phyloP scores from a whole-genome alignment of 805 yeast species.

The Brettanomyces nanus region DNA sequence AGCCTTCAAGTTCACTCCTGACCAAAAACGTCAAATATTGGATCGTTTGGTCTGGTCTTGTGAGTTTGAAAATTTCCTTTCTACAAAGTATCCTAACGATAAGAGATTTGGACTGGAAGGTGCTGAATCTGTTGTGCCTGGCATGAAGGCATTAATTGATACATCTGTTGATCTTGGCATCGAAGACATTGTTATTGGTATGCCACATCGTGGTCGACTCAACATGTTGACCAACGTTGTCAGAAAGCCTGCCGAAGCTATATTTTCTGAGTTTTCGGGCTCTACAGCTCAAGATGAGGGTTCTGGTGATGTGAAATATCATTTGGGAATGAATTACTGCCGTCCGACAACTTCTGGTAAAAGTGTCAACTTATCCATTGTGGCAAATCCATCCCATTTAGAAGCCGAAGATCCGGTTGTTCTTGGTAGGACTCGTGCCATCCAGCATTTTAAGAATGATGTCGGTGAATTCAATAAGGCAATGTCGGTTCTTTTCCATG shows the following conservation, averaged over 20 bases:
- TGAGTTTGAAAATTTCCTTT: slow-evolving; percentile 83
- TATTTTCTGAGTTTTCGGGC: slow-evolving; percentile 93
- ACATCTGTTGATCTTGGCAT: slow-evolving; percentile 87
- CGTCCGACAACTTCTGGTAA: slow-evolving; percentile 99
- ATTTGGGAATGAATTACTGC: slow-evolving; percentile 97
- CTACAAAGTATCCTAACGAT: slow-evolving; percentile 95
- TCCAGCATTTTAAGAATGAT: slow-evolving; percentile 86
- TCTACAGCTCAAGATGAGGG: slow-evolving; percentile 78
- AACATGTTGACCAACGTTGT: slow-evolving; percentile 97
- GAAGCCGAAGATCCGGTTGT: slow-evolving; percentile 99
- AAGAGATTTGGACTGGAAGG: slow-evolving; percentile 99
- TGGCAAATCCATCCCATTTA: slow-evolving; percentile 98
- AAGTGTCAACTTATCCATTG: slow-evolving; percentile 88
- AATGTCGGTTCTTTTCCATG: slow-evolving; percentile 87
- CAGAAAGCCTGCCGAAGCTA: slow-evolving; percentile 96
- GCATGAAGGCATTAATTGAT: slow-evolving; percentile 93
- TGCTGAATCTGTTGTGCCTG: slow-evolving; percentile 94
- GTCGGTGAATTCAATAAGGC: slow-evolving; percentile 79
- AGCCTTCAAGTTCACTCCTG: slow-evolving; percentile 75
- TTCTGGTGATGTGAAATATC: slow-evolving; percentile 98
- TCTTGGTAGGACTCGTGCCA: slow-evolving; percentile 94
- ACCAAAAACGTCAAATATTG: slow-evolving; percentile 91
- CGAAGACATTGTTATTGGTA: slow-evolving; percentile 95
- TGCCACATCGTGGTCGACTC: slow-evolving; percentile 99
- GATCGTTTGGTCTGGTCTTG: slow-evolving; percentile 97